Conservation (phyloP, 139 green algal species). For the Picochlorum sp. region DNA sequence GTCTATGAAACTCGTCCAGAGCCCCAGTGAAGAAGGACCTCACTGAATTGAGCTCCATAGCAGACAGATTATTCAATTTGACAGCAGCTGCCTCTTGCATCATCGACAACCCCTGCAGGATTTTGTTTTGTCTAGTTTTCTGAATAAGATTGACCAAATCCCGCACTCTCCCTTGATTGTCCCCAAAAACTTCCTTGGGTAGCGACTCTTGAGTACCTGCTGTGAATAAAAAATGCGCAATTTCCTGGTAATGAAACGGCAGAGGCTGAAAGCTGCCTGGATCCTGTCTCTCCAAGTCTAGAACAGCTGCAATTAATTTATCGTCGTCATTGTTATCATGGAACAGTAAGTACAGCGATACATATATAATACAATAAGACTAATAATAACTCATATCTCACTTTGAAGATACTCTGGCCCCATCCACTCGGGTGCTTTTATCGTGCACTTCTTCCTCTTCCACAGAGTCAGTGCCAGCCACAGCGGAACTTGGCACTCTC, state of each 20-base stretch:
- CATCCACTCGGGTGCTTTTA: slow-evolving; percentile 70
- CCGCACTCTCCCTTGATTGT: slow-evolving; percentile 12
- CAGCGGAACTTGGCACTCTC: slow-evolving; percentile 54
- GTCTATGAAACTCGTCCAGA: not conserved
- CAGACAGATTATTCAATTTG: slow-evolving; percentile 74
- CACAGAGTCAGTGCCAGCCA: slow-evolving; percentile 74
- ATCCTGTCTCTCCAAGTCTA: slow-evolving; percentile 41
- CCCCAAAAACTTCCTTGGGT: slow-evolving; percentile 22
- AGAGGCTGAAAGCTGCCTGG: slow-evolving; percentile 52
- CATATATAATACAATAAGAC: not conserved
- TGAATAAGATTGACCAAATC: slow-evolving; percentile 57
- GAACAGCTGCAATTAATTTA: slow-evolving; percentile 21
- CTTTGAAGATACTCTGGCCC: slow-evolving; percentile 30
- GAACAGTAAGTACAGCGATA: not conserved
- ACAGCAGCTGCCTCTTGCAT: slow-evolving; percentile 59
- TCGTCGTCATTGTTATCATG: not conserved
- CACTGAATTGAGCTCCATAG: slow-evolving; percentile 69
- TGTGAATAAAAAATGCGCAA: slow-evolving; percentile 30
- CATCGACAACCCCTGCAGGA: slow-evolving; percentile 55
- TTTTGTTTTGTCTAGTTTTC: slow-evolving; percentile 67
- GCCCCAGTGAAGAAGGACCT: slow-evolving; percentile 3
- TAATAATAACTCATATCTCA: slow-evolving; percentile 3
- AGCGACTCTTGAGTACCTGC: slow-evolving; percentile 14
- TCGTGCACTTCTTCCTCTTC: slow-evolving; percentile 57
- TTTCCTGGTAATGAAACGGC: slow-evolving; percentile 65